Evolutionary conservation across 1,284 basidiomycete genomes (phyloP), one percentile per base, ranked within the genome.

Genomic region (Stereum hirsutum): DNA sequence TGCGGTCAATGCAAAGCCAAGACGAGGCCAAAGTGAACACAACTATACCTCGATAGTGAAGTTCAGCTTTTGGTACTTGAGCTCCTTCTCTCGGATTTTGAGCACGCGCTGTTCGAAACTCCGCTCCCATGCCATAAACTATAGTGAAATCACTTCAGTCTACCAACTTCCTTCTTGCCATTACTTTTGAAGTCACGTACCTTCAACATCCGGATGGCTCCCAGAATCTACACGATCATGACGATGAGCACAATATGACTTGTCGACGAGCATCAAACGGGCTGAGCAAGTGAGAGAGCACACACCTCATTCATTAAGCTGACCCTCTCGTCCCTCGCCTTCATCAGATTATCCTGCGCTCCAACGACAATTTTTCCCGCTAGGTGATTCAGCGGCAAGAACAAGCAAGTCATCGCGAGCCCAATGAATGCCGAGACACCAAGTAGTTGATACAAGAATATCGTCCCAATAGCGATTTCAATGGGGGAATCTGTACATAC

Each of bases 121-220:
- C 17, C 88, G 78, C 62, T 96, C 93, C 91, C 91, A 94, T 8
- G 89, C 89, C 89, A 94, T 93, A 61, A 93, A 93, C 78, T 86
- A 48, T 20, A 7, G 24, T 40, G 19, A 31, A 39, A 5, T 44
- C 21, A 21, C 20, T 28, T 24, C 27, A 30, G n/a, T 17, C 17
- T 23, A 35, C 26, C 26, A 17, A 46, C 27, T 21, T 23, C 25
- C 23, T 14, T 3, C 8, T 6, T n/a, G 23, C n/a, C n/a, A n/a
- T n/a, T n/a, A n/a, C n/a, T n/a, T n/a, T n/a, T n/a, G n/a, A n/a
- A 6, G 0, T 41, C 37, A 49, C 47, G 32, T 43, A 81, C 78
- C 70, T 96, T 95, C 54, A 95, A 76, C 89, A 95, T 94, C n/a
- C 90, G 74, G 49, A 96, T 91, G 3, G 78, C 89, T 39, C 88